A percentile compares a stretch with the other conserved stretches of the same genome.
These are phyloP conservation scores for Elongisporangium undulatum DNA, from an alignment of 352 stramenopile genomes.

Conservation along the genomic window DNA sequence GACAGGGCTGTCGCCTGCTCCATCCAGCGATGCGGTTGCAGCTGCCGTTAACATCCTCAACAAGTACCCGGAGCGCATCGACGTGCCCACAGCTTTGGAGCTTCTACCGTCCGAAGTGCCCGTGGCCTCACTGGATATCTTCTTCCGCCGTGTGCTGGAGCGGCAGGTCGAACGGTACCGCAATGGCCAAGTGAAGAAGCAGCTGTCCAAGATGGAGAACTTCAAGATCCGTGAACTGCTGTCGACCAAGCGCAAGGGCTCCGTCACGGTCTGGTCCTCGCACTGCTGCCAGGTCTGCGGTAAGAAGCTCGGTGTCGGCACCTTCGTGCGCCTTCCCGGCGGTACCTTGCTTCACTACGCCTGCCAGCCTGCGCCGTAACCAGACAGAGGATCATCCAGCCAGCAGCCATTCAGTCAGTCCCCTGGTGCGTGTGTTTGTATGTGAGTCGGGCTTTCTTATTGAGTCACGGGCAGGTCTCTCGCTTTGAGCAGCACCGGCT, in stretches of 20 bases:
- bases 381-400: slow-evolving; percentile 1
- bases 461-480: slow-evolving; percentile 25
- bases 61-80: slow-evolving; percentile 80
- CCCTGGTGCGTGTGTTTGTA: neutral
- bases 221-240: slow-evolving; percentile 72
- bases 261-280: slow-evolving; percentile 70
- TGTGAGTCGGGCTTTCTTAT: neutral
- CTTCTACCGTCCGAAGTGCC: slow-evolving; percentile 59
- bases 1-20: slow-evolving; percentile 3
- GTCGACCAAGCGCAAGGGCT: slow-evolving; percentile 57
- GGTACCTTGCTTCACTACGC: slow-evolving; percentile 69
- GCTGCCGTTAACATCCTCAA: slow-evolving; percentile 74
- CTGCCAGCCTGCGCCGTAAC: slow-evolving; percentile 43
- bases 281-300: slow-evolving; percentile 68
- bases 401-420: neutral
- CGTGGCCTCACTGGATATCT: slow-evolving; percentile 37
- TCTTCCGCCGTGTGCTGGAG: slow-evolving; percentile 75
- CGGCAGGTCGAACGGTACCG: slow-evolving; percentile 66
- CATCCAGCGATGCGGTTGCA: slow-evolving; percentile 54
- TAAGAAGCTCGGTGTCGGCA: slow-evolving; percentile 63
- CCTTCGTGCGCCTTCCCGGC: slow-evolving; percentile 61
- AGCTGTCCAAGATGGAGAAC: slow-evolving; percentile 88
- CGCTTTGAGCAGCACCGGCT: slow-evolving; percentile 45
- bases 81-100: slow-evolving; percentile 71
- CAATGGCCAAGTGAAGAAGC: slow-evolving; percentile 82